These are phyloP conservation scores for Fusarium zealandicum DNA, from an alignment of 2,329 filamentous ascomycete species.

Conservation along the genomic window DNA sequence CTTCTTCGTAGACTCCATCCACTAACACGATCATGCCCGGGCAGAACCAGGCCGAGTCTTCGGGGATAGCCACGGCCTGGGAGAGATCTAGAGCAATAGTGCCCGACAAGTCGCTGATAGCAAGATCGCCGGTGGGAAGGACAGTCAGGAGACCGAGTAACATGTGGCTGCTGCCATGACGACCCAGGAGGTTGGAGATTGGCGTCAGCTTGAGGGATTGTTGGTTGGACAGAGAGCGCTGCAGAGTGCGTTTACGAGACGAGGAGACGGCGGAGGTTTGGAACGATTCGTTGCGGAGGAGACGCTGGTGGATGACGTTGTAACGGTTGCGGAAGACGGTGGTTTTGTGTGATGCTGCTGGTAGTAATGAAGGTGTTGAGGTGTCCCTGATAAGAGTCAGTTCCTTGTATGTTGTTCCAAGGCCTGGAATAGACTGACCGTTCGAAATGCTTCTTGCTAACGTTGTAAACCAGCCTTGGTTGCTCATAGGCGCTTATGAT, in stretches of 20 bases:
- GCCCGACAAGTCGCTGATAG: conserved; percentile 86
- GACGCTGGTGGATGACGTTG: conserved; percentile 88
- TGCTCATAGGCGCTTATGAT: conserved; percentile 86
- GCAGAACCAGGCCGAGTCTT: conserved; percentile 88
- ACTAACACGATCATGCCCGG: conserved; percentile 96
- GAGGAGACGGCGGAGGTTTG: conserved; percentile 79
- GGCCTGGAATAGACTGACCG: conserved; percentile 53
- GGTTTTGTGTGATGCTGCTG: conserved; percentile 81
- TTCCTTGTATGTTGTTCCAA: not conserved
- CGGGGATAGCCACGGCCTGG: conserved; percentile 81
- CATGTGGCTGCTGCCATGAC: conserved; percentile 84
- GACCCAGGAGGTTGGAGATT: conserved; percentile 76
- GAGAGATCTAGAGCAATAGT: conserved; percentile 85
- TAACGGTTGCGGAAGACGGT: conserved; percentile 88
- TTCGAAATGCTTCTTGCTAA: conserved; percentile 89
- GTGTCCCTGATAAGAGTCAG: conserved; percentile 57
- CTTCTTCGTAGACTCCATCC: conserved; percentile 96
- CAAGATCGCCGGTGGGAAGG: conserved; percentile 81
- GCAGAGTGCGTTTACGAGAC: conserved; percentile 60
- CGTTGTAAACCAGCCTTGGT: conserved; percentile 79
- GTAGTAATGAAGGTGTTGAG: conserved; percentile 73
- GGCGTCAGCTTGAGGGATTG: conserved; percentile 88
- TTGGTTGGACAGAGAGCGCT: conserved; percentile 67
- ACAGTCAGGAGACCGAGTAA: conserved; percentile 83
- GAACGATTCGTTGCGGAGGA: conserved; percentile 92